Evolutionary conservation across 805 yeast genomes (phyloP), one percentile per base, ranked within the genome.

Genomic region (Candida maesae): DNA sequence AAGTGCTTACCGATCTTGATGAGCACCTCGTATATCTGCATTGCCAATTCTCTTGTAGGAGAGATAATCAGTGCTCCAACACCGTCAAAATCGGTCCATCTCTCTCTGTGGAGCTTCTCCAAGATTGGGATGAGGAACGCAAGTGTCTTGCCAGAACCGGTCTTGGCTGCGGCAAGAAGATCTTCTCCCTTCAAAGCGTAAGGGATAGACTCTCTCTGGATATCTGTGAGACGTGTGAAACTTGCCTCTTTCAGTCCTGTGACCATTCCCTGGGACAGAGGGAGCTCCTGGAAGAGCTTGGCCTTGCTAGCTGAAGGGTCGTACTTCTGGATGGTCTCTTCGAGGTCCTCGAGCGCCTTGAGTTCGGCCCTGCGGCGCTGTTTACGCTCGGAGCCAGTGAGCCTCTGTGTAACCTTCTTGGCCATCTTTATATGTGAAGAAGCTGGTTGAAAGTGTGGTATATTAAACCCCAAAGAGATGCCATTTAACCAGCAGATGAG

Each of bases 71-170:
- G 60, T 0, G 87, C 86, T 10, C 93, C 95, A 40, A 71, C 70
- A 3, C 58, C 55, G 6, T 71, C 58, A 28, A 52, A 45, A 29
- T 58, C 58, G 2, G 73, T 64, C 55, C 59, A 58, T 36, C 56
- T 63, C 12, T 59, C 54, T 79, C 74, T 19, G 40, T 57, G 46
- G 3, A 89, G 63, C 53, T 79, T 83, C 54, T 89, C 95, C 6
- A 89, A 58, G 1, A 86, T 74, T 0, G 99, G 99, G 10, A 93
- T 72, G 7, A 81, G 76, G 65, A 85, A 93, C 2, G 98, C 87
- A 20, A 90, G 60, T 0, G 99, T 93, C 61, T 93, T 93, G 29
- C 99, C 99, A 0, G 97, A 88, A 0, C 99, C 99, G 0, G 99
- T 93, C 5, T 86, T 95, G 0, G 97, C 95, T 58, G 95, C 97